phyloP scores from a whole-genome alignment of 2,329 filamentous ascomycete species.

The Aspergillus vadensis region DNA sequence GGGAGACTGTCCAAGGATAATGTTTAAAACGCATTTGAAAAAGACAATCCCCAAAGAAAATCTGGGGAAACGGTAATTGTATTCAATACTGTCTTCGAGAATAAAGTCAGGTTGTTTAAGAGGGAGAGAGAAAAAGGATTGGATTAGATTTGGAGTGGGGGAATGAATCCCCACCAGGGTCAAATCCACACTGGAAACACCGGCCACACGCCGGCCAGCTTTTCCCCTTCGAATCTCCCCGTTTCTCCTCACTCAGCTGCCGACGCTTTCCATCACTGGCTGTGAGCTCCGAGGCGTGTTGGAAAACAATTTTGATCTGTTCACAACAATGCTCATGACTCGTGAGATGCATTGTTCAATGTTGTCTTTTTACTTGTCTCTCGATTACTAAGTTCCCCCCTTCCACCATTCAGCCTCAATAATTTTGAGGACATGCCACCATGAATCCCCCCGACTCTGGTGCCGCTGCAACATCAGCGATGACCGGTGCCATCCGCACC shows the following conservation, averaged over 20 bases:
- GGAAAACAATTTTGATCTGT: not conserved
- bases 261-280: not conserved
- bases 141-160: not conserved
- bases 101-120: too few species aligned
- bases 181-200: too few species aligned
- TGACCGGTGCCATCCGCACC: conserved; percentile 26
- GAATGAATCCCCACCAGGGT: too few species aligned
- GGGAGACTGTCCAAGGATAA: too few species aligned
- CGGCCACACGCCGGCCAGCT: not conserved
- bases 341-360: not conserved
- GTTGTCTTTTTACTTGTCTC: not conserved
- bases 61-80: too few species aligned
- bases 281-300: not conserved
- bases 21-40: too few species aligned
- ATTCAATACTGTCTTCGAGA: too few species aligned
- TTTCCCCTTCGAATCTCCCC: conserved; percentile 3
- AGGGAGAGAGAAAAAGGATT: not conserved
- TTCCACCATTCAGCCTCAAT: not conserved
- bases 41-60: too few species aligned
- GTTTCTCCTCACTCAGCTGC: conserved; percentile 4
- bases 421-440: conserved; percentile 21
- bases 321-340: not conserved
- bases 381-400: not conserved
- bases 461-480: conserved; percentile 22
- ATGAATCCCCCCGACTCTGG: conserved; percentile 29